Percentiles rank a stretch among this genome's conserved stretches.
These are phyloP conservation scores for Yamadazyma trypodendri DNA, from an alignment of 1,139 yeast species.

Conservation along the genomic window DNA sequence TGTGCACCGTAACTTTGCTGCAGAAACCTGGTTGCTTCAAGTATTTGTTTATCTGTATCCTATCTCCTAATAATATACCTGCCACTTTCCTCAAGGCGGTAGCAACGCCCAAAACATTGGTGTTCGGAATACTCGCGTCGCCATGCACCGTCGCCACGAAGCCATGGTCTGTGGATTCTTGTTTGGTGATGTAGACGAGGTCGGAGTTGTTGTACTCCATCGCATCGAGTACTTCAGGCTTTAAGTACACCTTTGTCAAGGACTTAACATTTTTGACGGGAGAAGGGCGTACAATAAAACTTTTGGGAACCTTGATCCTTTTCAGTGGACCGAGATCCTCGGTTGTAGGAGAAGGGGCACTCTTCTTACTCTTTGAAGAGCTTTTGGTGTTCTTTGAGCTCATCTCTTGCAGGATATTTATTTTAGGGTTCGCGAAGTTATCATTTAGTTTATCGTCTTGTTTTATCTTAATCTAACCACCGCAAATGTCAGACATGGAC, in stretches of 20 bases:
- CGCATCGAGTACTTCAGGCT: slow-evolving; percentile 51
- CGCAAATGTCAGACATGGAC: neutral
- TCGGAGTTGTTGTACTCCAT: slow-evolving; percentile 56
- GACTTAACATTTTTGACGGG: slow-evolving; percentile 23
- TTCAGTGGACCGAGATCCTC: slow-evolving; percentile 24
- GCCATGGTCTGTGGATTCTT: slow-evolving; percentile 43
- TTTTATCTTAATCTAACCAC: neutral
- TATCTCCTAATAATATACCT: slow-evolving; percentile 70
- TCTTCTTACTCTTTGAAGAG: slow-evolving; percentile 18
- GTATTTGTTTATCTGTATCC: slow-evolving; percentile 51
- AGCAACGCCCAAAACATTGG: slow-evolving; percentile 58
- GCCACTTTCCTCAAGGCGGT: slow-evolving; percentile 47
- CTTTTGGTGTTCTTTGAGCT: slow-evolving; percentile 12
- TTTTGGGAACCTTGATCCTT: slow-evolving; percentile 46
- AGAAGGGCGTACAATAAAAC: slow-evolving; percentile 60
- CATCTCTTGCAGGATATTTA: slow-evolving; percentile 5
- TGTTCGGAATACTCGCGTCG: slow-evolving; percentile 39
- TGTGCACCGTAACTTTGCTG: slow-evolving; percentile 18
- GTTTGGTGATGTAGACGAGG: slow-evolving; percentile 49
- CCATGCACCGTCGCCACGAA: slow-evolving; percentile 47
- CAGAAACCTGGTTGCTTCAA: slow-evolving; percentile 54
- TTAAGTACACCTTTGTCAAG: slow-evolving; percentile 45
- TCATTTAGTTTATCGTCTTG: neutral
- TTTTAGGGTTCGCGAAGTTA: neutral
- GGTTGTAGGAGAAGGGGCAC: slow-evolving; percentile 21